phyloP scores from a whole-genome alignment of 306 rosid species.

The Dryas octopetala region DNA sequence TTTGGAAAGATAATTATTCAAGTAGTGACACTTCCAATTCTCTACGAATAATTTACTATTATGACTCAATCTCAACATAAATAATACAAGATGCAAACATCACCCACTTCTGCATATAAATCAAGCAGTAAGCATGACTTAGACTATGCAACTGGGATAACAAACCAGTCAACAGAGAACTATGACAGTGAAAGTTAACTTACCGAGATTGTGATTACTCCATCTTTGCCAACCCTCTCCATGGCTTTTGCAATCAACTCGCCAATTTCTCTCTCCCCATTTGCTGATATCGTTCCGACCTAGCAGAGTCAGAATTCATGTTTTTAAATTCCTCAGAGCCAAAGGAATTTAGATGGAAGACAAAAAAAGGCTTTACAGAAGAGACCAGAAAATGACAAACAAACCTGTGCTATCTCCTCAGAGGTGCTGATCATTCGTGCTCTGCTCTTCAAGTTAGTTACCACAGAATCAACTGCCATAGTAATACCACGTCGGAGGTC shows the following conservation, averaged over 20 bases:
- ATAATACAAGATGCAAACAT: neutral
- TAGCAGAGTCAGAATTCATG: conserved; percentile 19
- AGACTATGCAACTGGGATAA: neutral
- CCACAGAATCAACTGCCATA: conserved; percentile 89
- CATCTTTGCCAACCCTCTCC: conserved; percentile 99
- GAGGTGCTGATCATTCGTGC: conserved; percentile 95
- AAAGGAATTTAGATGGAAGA: neutral
- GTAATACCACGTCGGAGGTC: conserved; percentile 87
- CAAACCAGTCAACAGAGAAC: too few species aligned
- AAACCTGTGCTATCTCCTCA: conserved; percentile 96
- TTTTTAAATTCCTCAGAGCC: neutral
- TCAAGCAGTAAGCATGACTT: neutral
- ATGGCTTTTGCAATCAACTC: conserved; percentile 95
- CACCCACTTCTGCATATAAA: neutral
- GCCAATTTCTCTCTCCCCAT: conserved; percentile 95
- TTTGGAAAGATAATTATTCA: neutral
- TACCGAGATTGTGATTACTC: conserved; percentile 89
- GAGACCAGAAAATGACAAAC: conserved; percentile 8
- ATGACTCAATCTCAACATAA: neutral
- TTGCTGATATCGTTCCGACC: conserved; percentile 96
- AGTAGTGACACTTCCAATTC: neutral
- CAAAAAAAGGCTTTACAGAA: neutral
- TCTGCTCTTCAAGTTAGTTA: conserved; percentile 84
- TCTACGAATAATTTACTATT: neutral
- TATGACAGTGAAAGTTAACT: conserved; percentile 20